Percentiles rank a stretch among this genome's conserved stretches.
These are phyloP conservation scores for Termitomyces sp. DNA, from an alignment of 768 basidiomycete genomes.

Conservation along the genomic window DNA sequence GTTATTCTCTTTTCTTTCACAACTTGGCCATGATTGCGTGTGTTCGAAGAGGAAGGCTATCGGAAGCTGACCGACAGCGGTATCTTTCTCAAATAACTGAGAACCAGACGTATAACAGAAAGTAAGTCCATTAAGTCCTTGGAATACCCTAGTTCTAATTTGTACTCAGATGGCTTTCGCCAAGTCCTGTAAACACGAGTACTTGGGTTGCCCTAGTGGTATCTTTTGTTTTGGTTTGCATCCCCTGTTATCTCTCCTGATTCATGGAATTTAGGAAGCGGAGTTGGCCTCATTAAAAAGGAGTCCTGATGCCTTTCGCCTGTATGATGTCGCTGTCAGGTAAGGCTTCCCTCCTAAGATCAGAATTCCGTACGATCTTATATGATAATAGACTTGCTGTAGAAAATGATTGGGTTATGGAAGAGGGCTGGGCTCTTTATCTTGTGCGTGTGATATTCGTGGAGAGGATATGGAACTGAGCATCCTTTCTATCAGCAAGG, in stretches of 20 bases:
- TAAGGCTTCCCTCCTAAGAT: constrained; percentile 20
- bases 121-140: constrained; percentile 32
- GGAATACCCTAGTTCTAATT: background rate
- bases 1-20: constrained; percentile 69
- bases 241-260: background rate
- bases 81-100: constrained; percentile 56
- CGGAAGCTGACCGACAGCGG: constrained; percentile 27
- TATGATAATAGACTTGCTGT: constrained; percentile 45
- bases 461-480: background rate
- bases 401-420: constrained; percentile 66
- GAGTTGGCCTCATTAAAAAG: constrained; percentile 60
- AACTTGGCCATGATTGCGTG: constrained; percentile 63
- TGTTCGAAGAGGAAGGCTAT: constrained; percentile 41
- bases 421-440: constrained; percentile 69
- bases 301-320: constrained; percentile 54
- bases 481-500: constrained; percentile 49
- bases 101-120: constrained; percentile 61
- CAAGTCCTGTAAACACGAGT: constrained; percentile 65
- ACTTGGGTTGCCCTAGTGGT: constrained; percentile 71
- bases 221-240: constrained; percentile 16
- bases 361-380: background rate
- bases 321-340: constrained; percentile 71
- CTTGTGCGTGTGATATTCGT: constrained; percentile 35
- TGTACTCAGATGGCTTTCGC: constrained; percentile 56
- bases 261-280: constrained; percentile 49